Conservation (phyloP, 75 land plant species). For the Pinus tabuliformis region DNA sequence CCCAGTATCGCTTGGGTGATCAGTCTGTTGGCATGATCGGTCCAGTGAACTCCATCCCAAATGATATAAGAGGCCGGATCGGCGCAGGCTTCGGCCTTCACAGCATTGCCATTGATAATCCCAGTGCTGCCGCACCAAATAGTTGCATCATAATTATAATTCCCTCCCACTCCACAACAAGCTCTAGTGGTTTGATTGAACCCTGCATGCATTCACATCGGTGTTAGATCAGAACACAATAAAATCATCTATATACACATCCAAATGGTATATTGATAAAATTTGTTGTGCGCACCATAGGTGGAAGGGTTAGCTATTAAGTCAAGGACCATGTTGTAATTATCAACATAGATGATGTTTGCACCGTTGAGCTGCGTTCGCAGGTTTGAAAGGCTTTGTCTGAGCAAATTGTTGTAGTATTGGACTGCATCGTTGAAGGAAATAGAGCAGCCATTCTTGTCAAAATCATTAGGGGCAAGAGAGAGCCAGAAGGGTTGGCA, state of each 20-base stretch:
- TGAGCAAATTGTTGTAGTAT: slow-evolving; percentile 48
- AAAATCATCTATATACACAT: background rate
- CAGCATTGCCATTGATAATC: slow-evolving; percentile 28
- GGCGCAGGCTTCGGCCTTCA: slow-evolving; percentile 47
- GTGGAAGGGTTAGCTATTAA: slow-evolving; percentile 34
- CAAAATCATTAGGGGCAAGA: slow-evolving; percentile 34
- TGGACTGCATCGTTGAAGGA: slow-evolving; percentile 41
- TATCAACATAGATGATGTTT: slow-evolving; percentile 39
- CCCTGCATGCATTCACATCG: slow-evolving; percentile 20
- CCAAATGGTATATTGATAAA: background rate
- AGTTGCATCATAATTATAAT: slow-evolving; percentile 51
- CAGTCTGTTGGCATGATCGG: slow-evolving; percentile 64
- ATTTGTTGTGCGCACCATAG: slow-evolving; percentile 32
- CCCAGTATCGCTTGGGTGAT: slow-evolving; percentile 39
- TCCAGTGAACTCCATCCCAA: slow-evolving; percentile 91
- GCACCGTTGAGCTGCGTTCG: slow-evolving; percentile 37
- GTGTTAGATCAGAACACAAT: background rate
- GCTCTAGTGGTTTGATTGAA: slow-evolving; percentile 42
- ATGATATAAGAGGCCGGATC: slow-evolving; percentile 69
- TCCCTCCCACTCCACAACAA: slow-evolving; percentile 70
- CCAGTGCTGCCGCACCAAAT: slow-evolving; percentile 58
- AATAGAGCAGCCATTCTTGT: slow-evolving; percentile 52
- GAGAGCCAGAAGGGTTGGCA: slow-evolving; percentile 60
- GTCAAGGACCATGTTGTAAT: slow-evolving; percentile 41
- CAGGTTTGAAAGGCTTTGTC: slow-evolving; percentile 23